Percentiles rank a stretch among this genome's conserved stretches.
These are phyloP conservation scores for Aquilaria malaccensis DNA, from an alignment of 345 rosid species.

Conservation along the genomic window DNA sequence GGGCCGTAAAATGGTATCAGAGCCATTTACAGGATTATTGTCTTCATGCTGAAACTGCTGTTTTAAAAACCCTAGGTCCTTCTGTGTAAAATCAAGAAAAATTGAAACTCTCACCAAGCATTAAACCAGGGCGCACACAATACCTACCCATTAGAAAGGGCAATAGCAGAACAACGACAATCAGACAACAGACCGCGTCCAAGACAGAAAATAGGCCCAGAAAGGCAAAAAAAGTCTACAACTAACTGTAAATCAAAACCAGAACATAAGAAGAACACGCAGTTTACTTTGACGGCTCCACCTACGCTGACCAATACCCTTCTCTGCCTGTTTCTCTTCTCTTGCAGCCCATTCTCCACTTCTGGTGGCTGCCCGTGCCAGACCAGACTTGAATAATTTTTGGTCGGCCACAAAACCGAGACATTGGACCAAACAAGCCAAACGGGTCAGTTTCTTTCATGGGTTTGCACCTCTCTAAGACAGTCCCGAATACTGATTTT, in stretches of 20 bases:
- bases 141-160: too few species aligned
- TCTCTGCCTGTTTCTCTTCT: not conserved
- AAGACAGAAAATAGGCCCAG: too few species aligned
- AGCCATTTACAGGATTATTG: too few species aligned
- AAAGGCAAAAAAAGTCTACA: not conserved
- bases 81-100: too few species aligned
- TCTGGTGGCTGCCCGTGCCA: not conserved
- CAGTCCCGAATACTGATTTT: not conserved
- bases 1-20: too few species aligned
- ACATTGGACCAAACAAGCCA: not conserved
- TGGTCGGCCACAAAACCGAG: not conserved
- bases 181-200: too few species aligned
- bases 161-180: too few species aligned
- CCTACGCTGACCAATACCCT: not conserved
- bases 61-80: too few species aligned
- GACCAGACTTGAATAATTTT: not conserved
- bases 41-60: too few species aligned
- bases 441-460: constrained; percentile 1
- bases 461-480: not conserved
- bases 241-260: not conserved
- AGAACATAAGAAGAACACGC: constrained; percentile 2
- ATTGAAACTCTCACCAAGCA: too few species aligned
- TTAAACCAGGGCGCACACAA: too few species aligned
- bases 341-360: not conserved
- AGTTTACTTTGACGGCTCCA: not conserved